Conservation (phyloP, 352 stramenopile species). For the Phytophthora hibernalis region DNA sequence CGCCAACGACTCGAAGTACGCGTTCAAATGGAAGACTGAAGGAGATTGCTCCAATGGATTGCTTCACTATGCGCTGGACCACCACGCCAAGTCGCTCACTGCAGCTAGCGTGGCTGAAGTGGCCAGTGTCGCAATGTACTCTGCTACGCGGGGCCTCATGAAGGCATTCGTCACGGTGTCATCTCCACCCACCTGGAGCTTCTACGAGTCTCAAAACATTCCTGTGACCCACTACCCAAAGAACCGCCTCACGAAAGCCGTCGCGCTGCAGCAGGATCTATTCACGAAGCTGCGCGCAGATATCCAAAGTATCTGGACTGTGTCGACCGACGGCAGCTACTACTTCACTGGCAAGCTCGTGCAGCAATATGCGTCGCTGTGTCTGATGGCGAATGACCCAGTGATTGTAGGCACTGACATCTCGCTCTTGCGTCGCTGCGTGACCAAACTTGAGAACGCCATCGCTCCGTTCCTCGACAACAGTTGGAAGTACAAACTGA, state of each 20-base stretch:
- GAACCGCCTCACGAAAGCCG: slow-evolving; percentile 45
- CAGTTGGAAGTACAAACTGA: slow-evolving; percentile 65
- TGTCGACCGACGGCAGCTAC: slow-evolving; percentile 60
- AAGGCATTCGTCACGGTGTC: slow-evolving; percentile 54
- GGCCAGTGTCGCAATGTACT: slow-evolving; percentile 43
- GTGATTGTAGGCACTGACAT: slow-evolving; percentile 64
- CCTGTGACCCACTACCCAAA: slow-evolving; percentile 69
- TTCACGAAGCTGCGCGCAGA: slow-evolving; percentile 58
- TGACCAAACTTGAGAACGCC: slow-evolving; percentile 67
- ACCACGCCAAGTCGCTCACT: slow-evolving; percentile 65
- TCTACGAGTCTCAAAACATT: slow-evolving; percentile 53
- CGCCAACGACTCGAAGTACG: slow-evolving; percentile 53
- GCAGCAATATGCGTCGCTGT: slow-evolving; percentile 78
- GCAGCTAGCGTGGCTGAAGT: slow-evolving; percentile 46
- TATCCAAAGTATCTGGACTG: slow-evolving; percentile 62
- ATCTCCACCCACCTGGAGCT: slow-evolving; percentile 48
- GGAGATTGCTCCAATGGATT: slow-evolving; percentile 64
- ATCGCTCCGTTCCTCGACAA: slow-evolving; percentile 70
- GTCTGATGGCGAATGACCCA: slow-evolving; percentile 76
- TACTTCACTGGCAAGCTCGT: slow-evolving; percentile 83
- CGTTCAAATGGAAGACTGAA: slow-evolving; percentile 65
- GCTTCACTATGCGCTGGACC: slow-evolving; percentile 67
- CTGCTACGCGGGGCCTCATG: slow-evolving; percentile 67
- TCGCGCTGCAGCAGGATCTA: slow-evolving; percentile 46
- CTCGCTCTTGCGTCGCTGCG: slow-evolving; percentile 62